Conservation (phyloP, 768 basidiomycete genomes). For the Austroboletus eburneus region DNA sequence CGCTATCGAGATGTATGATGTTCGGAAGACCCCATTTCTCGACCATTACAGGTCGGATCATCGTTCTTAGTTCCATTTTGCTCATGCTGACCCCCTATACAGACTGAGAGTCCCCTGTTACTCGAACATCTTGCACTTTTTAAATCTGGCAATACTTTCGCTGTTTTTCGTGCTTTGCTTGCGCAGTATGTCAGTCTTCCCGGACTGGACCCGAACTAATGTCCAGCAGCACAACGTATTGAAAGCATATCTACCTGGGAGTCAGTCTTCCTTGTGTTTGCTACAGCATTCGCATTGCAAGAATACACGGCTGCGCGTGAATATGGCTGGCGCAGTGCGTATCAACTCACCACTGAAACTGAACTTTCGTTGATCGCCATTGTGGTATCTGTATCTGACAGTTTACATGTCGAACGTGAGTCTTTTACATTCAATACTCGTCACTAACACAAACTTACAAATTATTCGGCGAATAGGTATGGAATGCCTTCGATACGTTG, state of each 20-base stretch:
- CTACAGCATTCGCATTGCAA: constrained; percentile 72
- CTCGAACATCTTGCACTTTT: constrained; percentile 69
- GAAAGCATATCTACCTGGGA: constrained; percentile 58
- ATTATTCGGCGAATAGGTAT: constrained; percentile 49
- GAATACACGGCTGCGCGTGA: constrained; percentile 87
- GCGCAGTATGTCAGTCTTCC: constrained; percentile 47
- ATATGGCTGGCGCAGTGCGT: constrained; percentile 83
- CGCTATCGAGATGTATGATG: constrained; percentile 70
- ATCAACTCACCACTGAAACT: constrained; percentile 1
- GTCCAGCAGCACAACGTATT: constrained; percentile 50
- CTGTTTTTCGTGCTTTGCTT: constrained; percentile 71
- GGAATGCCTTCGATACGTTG: constrained; percentile 85
- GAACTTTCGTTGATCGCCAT: neutral
- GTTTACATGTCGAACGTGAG: constrained; percentile 83
- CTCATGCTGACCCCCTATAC: constrained; percentile 1
- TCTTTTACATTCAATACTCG: neutral
- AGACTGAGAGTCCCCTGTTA: constrained; percentile 83
- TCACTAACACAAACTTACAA: neutral
- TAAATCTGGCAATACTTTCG: constrained; percentile 68
- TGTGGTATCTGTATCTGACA: constrained; percentile 12
- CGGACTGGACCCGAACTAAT: constrained; percentile 1
- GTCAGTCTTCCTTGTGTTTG: constrained; percentile 68
- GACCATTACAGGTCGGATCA: constrained; percentile 71
- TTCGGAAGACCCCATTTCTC: constrained; percentile 62
- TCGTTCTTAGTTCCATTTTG: neutral